phyloP scores from a whole-genome alignment of 2,329 filamentous ascomycete genomes.

The Diaporthe amygdali region DNA sequence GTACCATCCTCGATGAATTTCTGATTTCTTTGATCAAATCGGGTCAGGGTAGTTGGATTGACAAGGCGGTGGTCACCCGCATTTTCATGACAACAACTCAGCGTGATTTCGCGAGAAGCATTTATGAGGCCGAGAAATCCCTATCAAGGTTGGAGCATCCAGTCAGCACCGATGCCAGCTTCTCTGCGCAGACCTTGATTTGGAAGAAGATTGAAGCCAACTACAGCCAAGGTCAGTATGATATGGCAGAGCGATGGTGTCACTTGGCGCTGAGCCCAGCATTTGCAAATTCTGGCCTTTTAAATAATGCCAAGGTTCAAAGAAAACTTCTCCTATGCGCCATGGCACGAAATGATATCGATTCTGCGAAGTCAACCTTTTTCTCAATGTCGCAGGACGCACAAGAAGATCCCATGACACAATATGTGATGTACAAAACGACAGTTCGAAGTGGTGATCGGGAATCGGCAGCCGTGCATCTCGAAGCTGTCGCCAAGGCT shows the following conservation, averaged over 20 bases:
- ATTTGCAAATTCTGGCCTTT: slow-evolving; percentile 68
- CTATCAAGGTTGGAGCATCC: slow-evolving; percentile 47
- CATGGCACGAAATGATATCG: slow-evolving; percentile 61
- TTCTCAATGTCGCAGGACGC: slow-evolving; percentile 62
- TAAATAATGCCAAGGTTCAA: slow-evolving; percentile 71
- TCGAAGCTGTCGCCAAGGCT: slow-evolving; percentile 63
- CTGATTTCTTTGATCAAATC: slow-evolving; percentile 53
- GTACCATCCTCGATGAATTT: slow-evolving; percentile 65
- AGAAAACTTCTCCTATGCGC: slow-evolving; percentile 78
- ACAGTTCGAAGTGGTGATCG: slow-evolving; percentile 65
- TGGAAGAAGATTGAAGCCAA: slow-evolving; percentile 78
- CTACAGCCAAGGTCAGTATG: slow-evolving; percentile 57
- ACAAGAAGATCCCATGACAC: slow-evolving; percentile 67
- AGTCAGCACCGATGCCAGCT: slow-evolving; percentile 65
- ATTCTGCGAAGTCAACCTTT: slow-evolving; percentile 60
- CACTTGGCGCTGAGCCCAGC: slow-evolving; percentile 67
- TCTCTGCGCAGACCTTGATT: slow-evolving; percentile 73
- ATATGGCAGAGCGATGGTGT: slow-evolving; percentile 73
- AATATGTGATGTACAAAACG: slow-evolving; percentile 78
- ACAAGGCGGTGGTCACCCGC: slow-evolving; percentile 71
- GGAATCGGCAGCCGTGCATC: slow-evolving; percentile 65
- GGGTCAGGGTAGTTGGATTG: slow-evolving; percentile 64
- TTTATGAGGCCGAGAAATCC: slow-evolving; percentile 40
- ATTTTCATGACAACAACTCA: slow-evolving; percentile 67
- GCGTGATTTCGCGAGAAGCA: slow-evolving; percentile 38